Evolutionary conservation across 495 filamentous ascomycete genomes (phyloP), one percentile per base, ranked within the genome.

Genomic region (Podospora pseudocomata): DNA sequence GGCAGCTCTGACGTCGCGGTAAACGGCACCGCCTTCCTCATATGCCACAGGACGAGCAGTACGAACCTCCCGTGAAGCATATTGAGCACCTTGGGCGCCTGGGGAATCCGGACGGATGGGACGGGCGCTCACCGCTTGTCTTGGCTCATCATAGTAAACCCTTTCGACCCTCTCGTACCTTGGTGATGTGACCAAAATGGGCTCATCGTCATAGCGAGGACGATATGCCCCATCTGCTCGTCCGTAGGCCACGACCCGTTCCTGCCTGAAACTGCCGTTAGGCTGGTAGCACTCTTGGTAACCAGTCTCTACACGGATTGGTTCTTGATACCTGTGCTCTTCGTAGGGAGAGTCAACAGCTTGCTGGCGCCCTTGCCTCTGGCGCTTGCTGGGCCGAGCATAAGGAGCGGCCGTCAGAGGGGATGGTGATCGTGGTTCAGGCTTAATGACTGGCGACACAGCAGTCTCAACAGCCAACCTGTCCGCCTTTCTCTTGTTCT

Each of bases 361-460:
- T 26, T 78, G 82, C 68, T 85, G 83, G 58, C 82, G 71, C 39
- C 79, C 75, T 44, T 86, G 84, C 68, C 84, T 83, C 59, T 86
- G 79, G 57, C 84, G 80, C 69, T 86, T 86, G 59, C 76, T 74
- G 5, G 85, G 84, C 53, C 83, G 80, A 55, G 80, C 74, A 63
- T 81, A 82, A 39, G 79, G 82, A 39, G 82, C 81, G 65, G 86
- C 85, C 59, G 83, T 79, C 62, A 92, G 82, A 16, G 90, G 91
- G 20, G 92, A 92, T 2, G 92, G 92, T 1, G 93, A 97, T 15
- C 90, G 83, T 7, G 93, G 93, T 76, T 97, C 94, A 68, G 90
- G 86, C 74, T 97, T 97, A 74, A 97, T 93, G 72, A 86, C 86
- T 7, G 90, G 84, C 28, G 82, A 84, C 15, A 72, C 78, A 5